A percentile compares a stretch with the other conserved stretches of the same genome.
phyloP scores from a whole-genome alignment of 2,329 filamentous ascomycete genomes.

The Pseudocercospora crystallina region DNA sequence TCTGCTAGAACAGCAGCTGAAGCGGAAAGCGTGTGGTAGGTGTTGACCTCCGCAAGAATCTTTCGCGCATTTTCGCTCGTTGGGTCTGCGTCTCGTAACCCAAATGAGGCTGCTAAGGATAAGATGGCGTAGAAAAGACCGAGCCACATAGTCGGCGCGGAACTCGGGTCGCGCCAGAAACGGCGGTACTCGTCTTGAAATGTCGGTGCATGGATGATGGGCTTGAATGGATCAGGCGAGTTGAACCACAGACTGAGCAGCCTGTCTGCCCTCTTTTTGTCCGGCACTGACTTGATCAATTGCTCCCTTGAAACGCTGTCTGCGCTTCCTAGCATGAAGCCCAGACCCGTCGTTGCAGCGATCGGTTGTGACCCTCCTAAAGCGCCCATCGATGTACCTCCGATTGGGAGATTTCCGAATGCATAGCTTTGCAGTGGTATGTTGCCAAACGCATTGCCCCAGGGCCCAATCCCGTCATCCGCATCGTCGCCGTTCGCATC shows the following conservation, averaged over 20 bases:
- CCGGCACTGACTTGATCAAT: constrained; percentile 34
- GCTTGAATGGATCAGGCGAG: constrained; percentile 35
- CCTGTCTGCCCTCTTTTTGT: constrained; percentile 33
- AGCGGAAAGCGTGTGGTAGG: constrained; percentile 32
- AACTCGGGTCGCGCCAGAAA: constrained; percentile 45
- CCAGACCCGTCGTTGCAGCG: constrained; percentile 21
- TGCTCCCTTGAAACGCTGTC: constrained; percentile 30
- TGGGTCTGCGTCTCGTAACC: constrained; percentile 29
- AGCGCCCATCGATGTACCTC: neutral
- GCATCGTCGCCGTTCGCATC: neutral
- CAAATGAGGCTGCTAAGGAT: constrained; percentile 39
- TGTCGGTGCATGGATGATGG: constrained; percentile 62
- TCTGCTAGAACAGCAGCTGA: constrained; percentile 35
- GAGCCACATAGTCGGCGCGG: constrained; percentile 46
- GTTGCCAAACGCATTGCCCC: constrained; percentile 16
- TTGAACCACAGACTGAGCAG: constrained; percentile 36
- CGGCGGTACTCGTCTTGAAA: constrained; percentile 44
- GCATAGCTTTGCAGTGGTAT: constrained; percentile 6
- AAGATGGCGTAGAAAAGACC: constrained; percentile 50
- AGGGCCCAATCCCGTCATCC: constrained; percentile 1
- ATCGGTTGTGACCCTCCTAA: neutral
- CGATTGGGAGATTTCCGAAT: neutral
- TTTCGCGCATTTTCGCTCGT: constrained; percentile 17
- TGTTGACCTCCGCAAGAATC: constrained; percentile 25
- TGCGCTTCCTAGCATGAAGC: constrained; percentile 29